Conservation (phyloP, 2,329 filamentous ascomycete genomes). For the Metarhizium brunneum region DNA sequence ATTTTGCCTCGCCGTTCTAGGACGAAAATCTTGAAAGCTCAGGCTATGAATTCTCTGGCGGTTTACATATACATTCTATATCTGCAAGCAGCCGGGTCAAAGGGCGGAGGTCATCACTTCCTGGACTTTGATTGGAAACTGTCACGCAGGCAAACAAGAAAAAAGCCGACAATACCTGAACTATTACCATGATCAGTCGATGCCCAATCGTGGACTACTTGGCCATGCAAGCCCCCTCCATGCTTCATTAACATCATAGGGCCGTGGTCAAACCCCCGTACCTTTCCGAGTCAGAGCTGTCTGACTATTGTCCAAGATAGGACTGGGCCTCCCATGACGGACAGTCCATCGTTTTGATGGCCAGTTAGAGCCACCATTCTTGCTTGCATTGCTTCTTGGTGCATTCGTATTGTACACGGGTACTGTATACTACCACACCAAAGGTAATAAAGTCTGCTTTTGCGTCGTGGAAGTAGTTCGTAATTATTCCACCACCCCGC, state of each 20-base stretch:
- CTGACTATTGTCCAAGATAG: background rate
- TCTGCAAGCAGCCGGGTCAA: background rate
- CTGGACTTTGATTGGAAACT: background rate
- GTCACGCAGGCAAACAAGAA: background rate
- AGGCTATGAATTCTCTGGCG: too few species aligned
- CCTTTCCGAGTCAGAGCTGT: background rate
- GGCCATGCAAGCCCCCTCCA: conserved; percentile 1
- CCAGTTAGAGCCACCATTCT: background rate
- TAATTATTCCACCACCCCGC: too few species aligned
- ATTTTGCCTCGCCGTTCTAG: background rate
- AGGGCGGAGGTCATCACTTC: background rate
- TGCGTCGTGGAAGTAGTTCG: too few species aligned
- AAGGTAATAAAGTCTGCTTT: too few species aligned
- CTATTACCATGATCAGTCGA: conserved; percentile 1
- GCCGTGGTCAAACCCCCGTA: background rate
- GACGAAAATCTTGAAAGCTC: background rate
- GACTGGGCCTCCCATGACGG: background rate
- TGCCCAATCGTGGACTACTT: conserved; percentile 2
- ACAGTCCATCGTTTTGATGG: background rate
- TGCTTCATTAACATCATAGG: background rate
- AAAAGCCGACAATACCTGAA: background rate
- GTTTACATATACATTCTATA: background rate
- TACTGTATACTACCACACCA: too few species aligned
- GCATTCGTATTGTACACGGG: too few species aligned
- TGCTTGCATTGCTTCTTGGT: too few species aligned